Percentiles rank a stretch among this genome's conserved stretches.
Evolutionary conservation across 768 basidiomycete species (phyloP).

Genomic region (Austroboletus eburneus): DNA sequence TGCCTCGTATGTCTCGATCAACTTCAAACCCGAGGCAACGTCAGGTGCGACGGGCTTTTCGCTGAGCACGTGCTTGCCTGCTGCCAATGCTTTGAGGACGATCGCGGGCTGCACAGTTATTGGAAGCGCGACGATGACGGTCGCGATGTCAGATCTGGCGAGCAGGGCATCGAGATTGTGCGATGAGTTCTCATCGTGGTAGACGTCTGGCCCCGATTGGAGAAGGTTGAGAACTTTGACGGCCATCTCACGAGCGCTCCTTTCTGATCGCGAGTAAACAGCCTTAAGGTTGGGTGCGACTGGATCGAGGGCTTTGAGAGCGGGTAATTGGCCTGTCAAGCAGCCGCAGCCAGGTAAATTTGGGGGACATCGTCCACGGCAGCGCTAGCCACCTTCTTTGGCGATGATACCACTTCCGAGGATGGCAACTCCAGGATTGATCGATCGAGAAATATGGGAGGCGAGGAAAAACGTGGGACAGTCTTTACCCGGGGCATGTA

Average conservation of each 20-base stretch:
- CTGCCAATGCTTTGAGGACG: constrained; percentile 56
- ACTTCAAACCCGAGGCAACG: constrained; percentile 54
- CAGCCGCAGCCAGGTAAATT: constrained; percentile 14
- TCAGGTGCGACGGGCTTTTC: constrained; percentile 85
- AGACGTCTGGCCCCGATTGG: constrained; percentile 41
- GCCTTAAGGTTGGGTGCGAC: constrained; percentile 52
- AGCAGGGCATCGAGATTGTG: constrained; percentile 60
- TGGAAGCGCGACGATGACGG: constrained; percentile 74
- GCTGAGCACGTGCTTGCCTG: constrained; percentile 84
- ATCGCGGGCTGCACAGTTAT: constrained; percentile 71
- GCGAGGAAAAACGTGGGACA: too few species aligned
- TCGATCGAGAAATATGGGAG: too few species aligned
- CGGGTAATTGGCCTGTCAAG: constrained; percentile 70
- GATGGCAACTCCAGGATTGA: constrained; percentile 58
- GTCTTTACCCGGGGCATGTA: too few species aligned
- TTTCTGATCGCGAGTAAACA: constrained; percentile 75
- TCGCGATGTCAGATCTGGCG: constrained; percentile 59
- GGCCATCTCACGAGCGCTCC: constrained; percentile 53
- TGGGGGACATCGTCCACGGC: constrained; percentile 21
- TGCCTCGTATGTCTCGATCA: constrained; percentile 64
- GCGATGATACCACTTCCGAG: constrained; percentile 81
- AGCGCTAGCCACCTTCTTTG: constrained; percentile 69
- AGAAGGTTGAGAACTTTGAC: constrained; percentile 41
- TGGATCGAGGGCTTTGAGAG: constrained; percentile 51
- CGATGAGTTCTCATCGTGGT: constrained; percentile 49